Evolutionary conservation across 1,284 basidiomycete species (phyloP).

Genomic region (Cystobasidiaceae sp.): DNA sequence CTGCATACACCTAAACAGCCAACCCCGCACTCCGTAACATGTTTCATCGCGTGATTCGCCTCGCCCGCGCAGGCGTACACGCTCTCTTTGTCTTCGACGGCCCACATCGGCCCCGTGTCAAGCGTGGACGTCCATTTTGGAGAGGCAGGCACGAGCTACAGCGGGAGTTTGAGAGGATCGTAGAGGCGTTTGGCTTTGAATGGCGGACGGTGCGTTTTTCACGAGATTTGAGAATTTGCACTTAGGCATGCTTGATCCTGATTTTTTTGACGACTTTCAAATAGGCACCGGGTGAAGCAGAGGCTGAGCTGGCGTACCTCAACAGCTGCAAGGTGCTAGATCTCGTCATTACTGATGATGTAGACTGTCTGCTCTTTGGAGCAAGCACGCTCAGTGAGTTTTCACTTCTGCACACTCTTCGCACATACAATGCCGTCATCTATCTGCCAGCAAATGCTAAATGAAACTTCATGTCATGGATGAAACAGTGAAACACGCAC

Average conservation of each 20-base stretch:
- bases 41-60: constrained; percentile 56
- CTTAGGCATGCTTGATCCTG: constrained; percentile 11
- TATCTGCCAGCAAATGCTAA: no score
- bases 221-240: not conserved
- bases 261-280: constrained; percentile 47
- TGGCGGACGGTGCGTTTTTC: constrained; percentile 59
- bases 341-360: constrained; percentile 63
- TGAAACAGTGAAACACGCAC: constrained; percentile 28
- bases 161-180: constrained; percentile 67
- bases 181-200: constrained; percentile 82
- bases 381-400: constrained; percentile 53
- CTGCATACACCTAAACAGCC: not conserved
- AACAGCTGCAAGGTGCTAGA: constrained; percentile 77
- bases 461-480: no score
- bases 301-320: constrained; percentile 87
- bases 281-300: constrained; percentile 85
- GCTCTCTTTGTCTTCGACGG: constrained; percentile 95
- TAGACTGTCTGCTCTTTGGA: constrained; percentile 37
- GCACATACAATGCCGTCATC: no score
- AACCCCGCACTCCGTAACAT: constrained; percentile 53
- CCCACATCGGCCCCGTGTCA: constrained; percentile 70
- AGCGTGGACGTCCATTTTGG: constrained; percentile 68
- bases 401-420: no score
- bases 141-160: constrained; percentile 60
- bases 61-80: constrained; percentile 71